phyloP scores from a whole-genome alignment of 129 eudicot species.

The Saposhnikovia divaricata region DNA sequence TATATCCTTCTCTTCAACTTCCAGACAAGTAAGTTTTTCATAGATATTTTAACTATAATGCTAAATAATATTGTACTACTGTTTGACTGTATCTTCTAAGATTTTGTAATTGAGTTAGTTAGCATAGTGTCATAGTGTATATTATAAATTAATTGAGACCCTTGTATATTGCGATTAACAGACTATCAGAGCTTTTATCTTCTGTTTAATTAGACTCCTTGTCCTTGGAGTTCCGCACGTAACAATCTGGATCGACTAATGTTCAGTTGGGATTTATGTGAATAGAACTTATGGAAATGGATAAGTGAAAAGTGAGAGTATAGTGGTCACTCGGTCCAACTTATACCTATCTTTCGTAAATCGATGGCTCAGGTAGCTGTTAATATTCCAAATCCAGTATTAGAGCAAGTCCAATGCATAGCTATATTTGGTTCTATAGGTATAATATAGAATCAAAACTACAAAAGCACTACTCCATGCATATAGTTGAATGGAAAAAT shows the following conservation, averaged over 20 bases:
- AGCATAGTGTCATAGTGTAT: neutral
- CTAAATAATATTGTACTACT: neutral
- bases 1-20: slow-evolving; percentile 45
- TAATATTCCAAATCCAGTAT: neutral
- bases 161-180: neutral
- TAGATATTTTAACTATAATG: neutral
- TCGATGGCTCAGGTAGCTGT: neutral
- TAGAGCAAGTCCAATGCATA: no score
- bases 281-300: neutral
- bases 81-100: neutral
- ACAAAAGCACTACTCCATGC: no score
- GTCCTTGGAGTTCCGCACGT: neutral
- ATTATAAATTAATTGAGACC: neutral
- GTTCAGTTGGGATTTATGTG: neutral
- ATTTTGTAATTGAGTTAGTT: neutral
- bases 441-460: no score
- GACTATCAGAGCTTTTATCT: neutral
- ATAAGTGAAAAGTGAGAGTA: neutral
- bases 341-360: neutral
- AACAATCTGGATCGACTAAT: neutral
- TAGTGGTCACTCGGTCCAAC: neutral
- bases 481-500: no score
- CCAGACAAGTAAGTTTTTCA: slow-evolving; percentile 44
- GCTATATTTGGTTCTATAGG: no score
- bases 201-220: neutral